Percentiles rank a stretch among this genome's conserved stretches.
These are phyloP conservation scores for Zymoseptoria crescenta DNA, from an alignment of 2,329 filamentous ascomycete genomes.

Conservation along the genomic window DNA sequence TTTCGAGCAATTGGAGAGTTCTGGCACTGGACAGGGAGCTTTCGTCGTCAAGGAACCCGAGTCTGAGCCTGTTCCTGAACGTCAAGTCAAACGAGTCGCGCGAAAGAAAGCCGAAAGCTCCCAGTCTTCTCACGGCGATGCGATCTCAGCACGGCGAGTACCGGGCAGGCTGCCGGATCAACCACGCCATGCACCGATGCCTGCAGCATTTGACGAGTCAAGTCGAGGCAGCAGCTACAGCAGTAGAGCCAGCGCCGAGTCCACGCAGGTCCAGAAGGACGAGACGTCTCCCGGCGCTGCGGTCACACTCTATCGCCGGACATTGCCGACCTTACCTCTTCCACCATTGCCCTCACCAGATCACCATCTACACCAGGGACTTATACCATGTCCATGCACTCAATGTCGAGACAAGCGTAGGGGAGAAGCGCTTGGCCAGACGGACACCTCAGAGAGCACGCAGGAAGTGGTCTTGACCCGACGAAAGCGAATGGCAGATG, in stretches of 20 bases:
- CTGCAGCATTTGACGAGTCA: neutral
- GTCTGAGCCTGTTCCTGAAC: neutral
- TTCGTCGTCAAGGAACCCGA: slow-evolving; percentile 15
- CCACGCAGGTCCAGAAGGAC: neutral
- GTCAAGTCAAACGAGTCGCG: neutral
- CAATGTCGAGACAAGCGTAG: slow-evolving; percentile 6
- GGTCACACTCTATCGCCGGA: neutral
- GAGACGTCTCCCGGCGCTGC: neutral
- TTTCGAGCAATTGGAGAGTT: slow-evolving; percentile 18
- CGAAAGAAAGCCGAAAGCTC: neutral
- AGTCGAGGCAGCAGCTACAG: neutral
- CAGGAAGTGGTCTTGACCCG: slow-evolving; percentile 3
- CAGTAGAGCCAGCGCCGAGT: neutral
- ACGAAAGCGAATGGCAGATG: slow-evolving; percentile 16
- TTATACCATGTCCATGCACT: slow-evolving; percentile 2
- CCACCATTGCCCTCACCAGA: neutral
- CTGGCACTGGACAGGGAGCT: slow-evolving; percentile 15
- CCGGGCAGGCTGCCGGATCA: neutral
- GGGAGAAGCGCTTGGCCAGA: neutral
- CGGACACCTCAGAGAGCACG: slow-evolving; percentile 1
- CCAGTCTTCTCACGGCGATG: neutral
- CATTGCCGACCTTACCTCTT: neutral
- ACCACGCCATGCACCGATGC: neutral
- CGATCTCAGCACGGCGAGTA: neutral
- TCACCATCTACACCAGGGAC: neutral